These are phyloP conservation scores for Macrophomina phaseolina DNA, from an alignment of 2,329 filamentous ascomycete genomes.

Conservation along the genomic window DNA sequence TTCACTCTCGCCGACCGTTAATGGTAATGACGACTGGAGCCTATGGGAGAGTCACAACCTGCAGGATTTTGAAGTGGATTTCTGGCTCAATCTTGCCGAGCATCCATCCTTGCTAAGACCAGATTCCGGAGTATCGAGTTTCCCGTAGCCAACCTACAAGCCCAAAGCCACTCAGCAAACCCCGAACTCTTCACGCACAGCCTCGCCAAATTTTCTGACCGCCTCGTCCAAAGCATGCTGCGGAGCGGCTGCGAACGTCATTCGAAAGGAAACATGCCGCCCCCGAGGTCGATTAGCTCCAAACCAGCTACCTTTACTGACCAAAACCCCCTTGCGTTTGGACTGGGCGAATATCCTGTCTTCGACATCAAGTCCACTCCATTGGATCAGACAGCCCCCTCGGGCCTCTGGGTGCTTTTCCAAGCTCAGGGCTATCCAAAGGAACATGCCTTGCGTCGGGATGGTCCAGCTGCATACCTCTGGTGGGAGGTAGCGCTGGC, in stretches of 20 bases:
- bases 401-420: neutral
- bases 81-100: constrained; percentile 18
- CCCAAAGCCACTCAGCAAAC: too few species aligned
- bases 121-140: too few species aligned
- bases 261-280: neutral
- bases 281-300: neutral
- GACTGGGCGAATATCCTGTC: constrained; percentile 31
- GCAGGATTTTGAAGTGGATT: constrained; percentile 1
- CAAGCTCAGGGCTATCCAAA: constrained; percentile 31
- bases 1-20: neutral
- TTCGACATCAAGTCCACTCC: constrained; percentile 29
- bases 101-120: neutral
- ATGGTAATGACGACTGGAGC: neutral
- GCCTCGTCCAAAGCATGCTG: constrained; percentile 2
- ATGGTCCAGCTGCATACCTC: constrained; percentile 33
- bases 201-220: constrained; percentile 5
- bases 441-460: constrained; percentile 36
- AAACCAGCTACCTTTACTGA: constrained; percentile 35
- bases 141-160: too few species aligned
- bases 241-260: constrained; percentile 27
- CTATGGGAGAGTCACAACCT: neutral
- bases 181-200: neutral
- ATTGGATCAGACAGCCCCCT: neutral
- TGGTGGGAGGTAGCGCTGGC: constrained; percentile 32
- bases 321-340: constrained; percentile 30